A percentile compares a stretch with the other conserved stretches of the same genome.
These are phyloP conservation scores for Schizothecium vesticola DNA, from an alignment of 495 filamentous ascomycete genomes.

Conservation along the genomic window DNA sequence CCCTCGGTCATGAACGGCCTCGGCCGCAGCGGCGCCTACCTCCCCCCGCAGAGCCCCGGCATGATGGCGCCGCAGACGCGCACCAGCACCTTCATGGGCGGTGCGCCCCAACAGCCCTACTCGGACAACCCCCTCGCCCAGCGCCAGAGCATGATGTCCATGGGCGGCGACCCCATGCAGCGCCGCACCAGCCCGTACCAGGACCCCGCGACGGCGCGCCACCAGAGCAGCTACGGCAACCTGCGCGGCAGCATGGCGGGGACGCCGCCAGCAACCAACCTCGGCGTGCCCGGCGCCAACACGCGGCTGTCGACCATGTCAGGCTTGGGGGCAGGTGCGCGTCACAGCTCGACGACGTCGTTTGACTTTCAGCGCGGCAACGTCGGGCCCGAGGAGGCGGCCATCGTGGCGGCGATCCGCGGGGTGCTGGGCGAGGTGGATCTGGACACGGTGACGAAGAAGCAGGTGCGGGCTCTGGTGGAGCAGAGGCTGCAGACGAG, in stretches of 20 bases:
- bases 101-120: constrained; percentile 24
- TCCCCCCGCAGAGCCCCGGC: constrained; percentile 73
- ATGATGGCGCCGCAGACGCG: constrained; percentile 45
- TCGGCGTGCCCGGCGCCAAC: constrained; percentile 20
- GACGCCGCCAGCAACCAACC: constrained; percentile 39
- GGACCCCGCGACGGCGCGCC: constrained; percentile 32
- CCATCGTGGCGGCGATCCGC: constrained; percentile 79
- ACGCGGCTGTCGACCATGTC: constrained; percentile 37
- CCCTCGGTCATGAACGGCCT: constrained; percentile 89
- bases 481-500: constrained; percentile 90
- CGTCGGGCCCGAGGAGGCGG: constrained; percentile 64
- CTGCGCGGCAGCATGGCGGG: constrained; percentile 34
- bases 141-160: constrained; percentile 48
- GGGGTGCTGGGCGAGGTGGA: constrained; percentile 82
- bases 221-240: constrained; percentile 21
- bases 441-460: constrained; percentile 94
- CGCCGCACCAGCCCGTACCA: constrained; percentile 44
- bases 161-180: constrained; percentile 40
- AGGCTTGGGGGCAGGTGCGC: constrained; percentile 32
- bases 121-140: constrained; percentile 35
- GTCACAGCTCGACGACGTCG: constrained; percentile 50
- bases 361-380: constrained; percentile 70
- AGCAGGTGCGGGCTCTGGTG: constrained; percentile 86
- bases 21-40: constrained; percentile 62
- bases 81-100: constrained; percentile 26